Conservation (phyloP, 495 filamentous ascomycete genomes). For the Hypoxylon fuscum region DNA sequence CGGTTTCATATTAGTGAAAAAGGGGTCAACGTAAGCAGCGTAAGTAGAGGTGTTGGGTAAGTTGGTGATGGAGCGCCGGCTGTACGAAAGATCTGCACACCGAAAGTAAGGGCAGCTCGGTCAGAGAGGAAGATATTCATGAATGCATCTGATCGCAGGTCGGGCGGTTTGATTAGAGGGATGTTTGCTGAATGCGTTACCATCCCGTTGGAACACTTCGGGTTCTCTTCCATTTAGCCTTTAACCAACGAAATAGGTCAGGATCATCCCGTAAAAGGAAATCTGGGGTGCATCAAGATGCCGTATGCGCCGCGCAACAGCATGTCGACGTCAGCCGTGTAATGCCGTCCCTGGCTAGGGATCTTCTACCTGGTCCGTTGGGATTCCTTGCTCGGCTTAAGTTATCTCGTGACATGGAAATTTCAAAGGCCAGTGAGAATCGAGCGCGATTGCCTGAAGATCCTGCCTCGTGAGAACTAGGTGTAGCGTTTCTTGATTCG, state of each 20-base stretch:
- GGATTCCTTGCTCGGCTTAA: background rate
- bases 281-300: slow-evolving; percentile 27
- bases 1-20: no score
- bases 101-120: background rate
- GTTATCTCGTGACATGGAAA: no score
- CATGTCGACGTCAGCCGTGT: slow-evolving; percentile 6
- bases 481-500: no score
- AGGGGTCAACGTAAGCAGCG: no score
- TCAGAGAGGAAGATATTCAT: background rate
- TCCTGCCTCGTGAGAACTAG: no score
- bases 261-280: slow-evolving; percentile 28
- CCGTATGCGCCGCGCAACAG: slow-evolving; percentile 4
- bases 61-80: no score
- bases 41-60: no score
- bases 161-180: background rate
- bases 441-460: no score
- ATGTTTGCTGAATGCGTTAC: slow-evolving; percentile 4
- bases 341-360: background rate
- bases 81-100: background rate
- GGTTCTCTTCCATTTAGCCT: slow-evolving; percentile 10
- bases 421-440: no score
- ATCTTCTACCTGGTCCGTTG: background rate
- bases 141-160: background rate
- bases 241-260: slow-evolving; percentile 7
- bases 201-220: slow-evolving; percentile 4